Percentiles rank a stretch among this genome's conserved stretches.
Evolutionary conservation across 2,329 filamentous ascomycete species (phyloP).

Genomic region (Paecilomyces variotii): DNA sequence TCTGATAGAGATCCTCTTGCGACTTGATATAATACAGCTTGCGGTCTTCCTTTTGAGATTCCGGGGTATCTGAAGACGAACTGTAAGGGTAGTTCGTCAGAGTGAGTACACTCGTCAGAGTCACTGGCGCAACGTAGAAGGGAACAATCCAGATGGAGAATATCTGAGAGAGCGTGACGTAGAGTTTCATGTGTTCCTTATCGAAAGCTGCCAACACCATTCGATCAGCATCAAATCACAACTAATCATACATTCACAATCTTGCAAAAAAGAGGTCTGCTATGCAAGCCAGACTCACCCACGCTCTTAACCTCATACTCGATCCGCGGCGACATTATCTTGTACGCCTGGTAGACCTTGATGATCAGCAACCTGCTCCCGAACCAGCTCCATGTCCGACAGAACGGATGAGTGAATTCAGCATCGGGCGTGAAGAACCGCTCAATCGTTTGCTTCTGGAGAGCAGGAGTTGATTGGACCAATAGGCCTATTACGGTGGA

Average conservation of each 20-base stretch:
- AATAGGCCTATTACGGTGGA: conserved; percentile 58
- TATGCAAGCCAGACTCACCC: conserved; percentile 30
- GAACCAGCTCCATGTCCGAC: conserved; percentile 48
- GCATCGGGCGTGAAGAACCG: conserved; percentile 67
- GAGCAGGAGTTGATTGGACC: conserved; percentile 56
- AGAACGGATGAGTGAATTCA: conserved; percentile 71
- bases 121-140: conserved; percentile 61
- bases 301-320: conserved; percentile 57
- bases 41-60: not conserved
- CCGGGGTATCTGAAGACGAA: conserved; percentile 12
- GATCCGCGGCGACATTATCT: conserved; percentile 69
- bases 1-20: conserved; percentile 78
- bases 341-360: conserved; percentile 74
- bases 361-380: conserved; percentile 61
- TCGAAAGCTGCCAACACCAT: conserved; percentile 54
- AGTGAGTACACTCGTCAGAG: conserved; percentile 59
- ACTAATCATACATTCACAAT: not conserved
- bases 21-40: conserved; percentile 59
- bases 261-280: not conserved
- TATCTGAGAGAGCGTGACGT: conserved; percentile 63
- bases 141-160: conserved; percentile 74
- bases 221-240: conserved; percentile 3
- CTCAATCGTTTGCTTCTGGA: conserved; percentile 59
- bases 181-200: conserved; percentile 56
- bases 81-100: conserved; percentile 44